A percentile compares a stretch with the other conserved stretches of the same genome.
Evolutionary conservation across 257 asterid species (phyloP).

Genomic region (Nicotiana attenuata): DNA sequence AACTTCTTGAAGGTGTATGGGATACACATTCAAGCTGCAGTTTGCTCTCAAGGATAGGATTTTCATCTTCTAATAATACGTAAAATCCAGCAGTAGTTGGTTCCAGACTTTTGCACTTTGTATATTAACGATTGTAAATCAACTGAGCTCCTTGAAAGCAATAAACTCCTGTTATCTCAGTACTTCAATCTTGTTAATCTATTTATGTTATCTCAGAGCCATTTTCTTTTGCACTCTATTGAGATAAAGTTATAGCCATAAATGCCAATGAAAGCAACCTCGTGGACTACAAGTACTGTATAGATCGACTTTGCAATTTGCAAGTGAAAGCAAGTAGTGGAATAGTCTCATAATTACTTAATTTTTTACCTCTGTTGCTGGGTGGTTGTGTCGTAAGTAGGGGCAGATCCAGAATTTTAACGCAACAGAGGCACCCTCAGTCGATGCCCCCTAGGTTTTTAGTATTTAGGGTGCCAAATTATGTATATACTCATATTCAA

Average conservation of each 20-base stretch:
- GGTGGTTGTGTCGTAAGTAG: too few species aligned
- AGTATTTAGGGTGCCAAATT: too few species aligned
- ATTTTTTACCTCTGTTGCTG: too few species aligned
- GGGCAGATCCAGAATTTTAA: too few species aligned
- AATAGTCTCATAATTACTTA: too few species aligned
- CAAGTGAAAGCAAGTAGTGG: too few species aligned
- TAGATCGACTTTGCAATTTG: neutral
- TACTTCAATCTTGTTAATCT: neutral
- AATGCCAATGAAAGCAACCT: neutral
- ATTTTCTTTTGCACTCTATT: neutral
- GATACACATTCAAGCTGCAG: neutral
- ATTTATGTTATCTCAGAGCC: neutral
- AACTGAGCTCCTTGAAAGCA: slow-evolving; percentile 3
- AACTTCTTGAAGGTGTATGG: neutral
- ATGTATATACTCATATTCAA: too few species aligned
- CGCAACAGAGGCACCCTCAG: too few species aligned
- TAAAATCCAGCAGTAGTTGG: neutral
- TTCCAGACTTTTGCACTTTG: neutral
- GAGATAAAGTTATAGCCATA: neutral
- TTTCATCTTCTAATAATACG: neutral
- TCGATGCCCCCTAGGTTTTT: too few species aligned
- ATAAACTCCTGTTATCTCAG: neutral
- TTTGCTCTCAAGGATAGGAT: neutral
- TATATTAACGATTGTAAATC: neutral
- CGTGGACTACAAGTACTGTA: neutral